A percentile compares a stretch with the other conserved stretches of the same genome.
These are phyloP conservation scores for Gossypium ekmanianum DNA, from an alignment of 345 rosid species.

Conservation along the genomic window DNA sequence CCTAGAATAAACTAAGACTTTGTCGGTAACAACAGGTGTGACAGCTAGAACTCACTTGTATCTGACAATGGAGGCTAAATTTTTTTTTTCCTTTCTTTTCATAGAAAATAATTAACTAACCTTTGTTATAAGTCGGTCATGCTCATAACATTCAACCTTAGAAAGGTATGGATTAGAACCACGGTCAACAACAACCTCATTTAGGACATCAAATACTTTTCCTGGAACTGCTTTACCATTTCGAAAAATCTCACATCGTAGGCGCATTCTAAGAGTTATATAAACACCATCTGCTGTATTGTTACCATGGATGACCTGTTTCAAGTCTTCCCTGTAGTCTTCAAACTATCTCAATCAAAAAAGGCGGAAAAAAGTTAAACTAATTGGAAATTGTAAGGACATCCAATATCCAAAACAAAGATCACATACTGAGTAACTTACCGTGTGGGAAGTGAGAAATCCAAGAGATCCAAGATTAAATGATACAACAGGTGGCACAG, in stretches of 20 bases:
- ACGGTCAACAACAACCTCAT: slow-evolving; percentile 89
- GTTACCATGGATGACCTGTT: slow-evolving; percentile 84
- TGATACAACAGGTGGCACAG: slow-evolving; percentile 95
- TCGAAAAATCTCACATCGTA: slow-evolving; percentile 80
- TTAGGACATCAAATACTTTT: slow-evolving; percentile 87
- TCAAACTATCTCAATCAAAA: slow-evolving; percentile 51
- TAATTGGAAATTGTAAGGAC: slow-evolving; percentile 8
- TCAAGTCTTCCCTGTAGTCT: slow-evolving; percentile 75
- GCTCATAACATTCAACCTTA: slow-evolving; percentile 94
- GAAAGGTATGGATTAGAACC: slow-evolving; percentile 99
- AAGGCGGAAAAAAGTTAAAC: slow-evolving; percentile 11
- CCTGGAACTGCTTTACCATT: slow-evolving; percentile 89
- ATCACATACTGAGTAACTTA: slow-evolving; percentile 34
- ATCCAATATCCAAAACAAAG: slow-evolving; percentile 11
- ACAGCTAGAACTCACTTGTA: slow-evolving; percentile 9
- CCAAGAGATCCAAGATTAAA: slow-evolving; percentile 98
- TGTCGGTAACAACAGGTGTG: neutral
- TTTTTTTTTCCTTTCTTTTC: neutral
- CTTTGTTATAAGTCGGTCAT: slow-evolving; percentile 93
- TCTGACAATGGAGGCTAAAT: slow-evolving; percentile 2
- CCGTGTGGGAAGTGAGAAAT: slow-evolving; percentile 89
- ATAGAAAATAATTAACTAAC: slow-evolving; percentile 35
- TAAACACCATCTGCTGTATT: slow-evolving; percentile 82
- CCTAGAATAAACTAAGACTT: neutral
- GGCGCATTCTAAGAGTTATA: slow-evolving; percentile 96